These are phyloP conservation scores for Clavispora asparagi DNA, from an alignment of 805 yeast genomes.

Conservation along the genomic window DNA sequence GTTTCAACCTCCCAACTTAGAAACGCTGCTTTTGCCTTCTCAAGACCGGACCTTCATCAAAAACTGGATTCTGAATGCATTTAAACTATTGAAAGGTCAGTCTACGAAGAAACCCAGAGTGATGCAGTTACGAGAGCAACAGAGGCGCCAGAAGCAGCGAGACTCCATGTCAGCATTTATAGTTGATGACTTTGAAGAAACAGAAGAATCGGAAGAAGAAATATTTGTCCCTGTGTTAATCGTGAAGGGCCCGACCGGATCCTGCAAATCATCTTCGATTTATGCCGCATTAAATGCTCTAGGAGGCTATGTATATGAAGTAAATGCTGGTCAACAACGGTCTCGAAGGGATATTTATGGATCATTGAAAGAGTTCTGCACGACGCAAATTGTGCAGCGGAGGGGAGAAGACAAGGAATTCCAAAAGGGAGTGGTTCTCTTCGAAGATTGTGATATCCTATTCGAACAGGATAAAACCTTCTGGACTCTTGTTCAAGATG, in stretches of 20 bases:
- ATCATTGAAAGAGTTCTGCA: constrained; percentile 70
- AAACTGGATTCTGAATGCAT: constrained; percentile 40
- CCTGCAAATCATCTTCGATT: constrained; percentile 74
- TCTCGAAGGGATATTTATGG: constrained; percentile 65
- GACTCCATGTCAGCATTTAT: constrained; percentile 30
- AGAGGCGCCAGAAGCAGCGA: constrained; percentile 15
- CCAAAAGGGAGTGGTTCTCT: constrained; percentile 62
- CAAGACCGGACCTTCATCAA: constrained; percentile 19
- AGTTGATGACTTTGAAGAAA: constrained; percentile 27
- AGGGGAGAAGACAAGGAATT: constrained; percentile 23
- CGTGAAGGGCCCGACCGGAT: constrained; percentile 64
- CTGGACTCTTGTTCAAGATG: constrained; percentile 66
- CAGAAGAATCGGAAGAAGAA: constrained; percentile 28
- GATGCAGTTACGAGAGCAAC: constrained; percentile 21
- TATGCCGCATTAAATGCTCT: constrained; percentile 60
- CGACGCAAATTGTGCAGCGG: constrained; percentile 72
- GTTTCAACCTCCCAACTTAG: constrained; percentile 35
- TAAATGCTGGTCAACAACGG: constrained; percentile 70
- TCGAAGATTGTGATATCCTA: constrained; percentile 82
- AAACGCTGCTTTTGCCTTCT: constrained; percentile 30
- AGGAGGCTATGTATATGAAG: constrained; percentile 72
- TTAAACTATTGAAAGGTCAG: constrained; percentile 24
- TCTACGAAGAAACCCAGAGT: constrained; percentile 30
- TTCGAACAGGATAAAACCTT: constrained; percentile 75
- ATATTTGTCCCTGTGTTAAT: constrained; percentile 59